Conservation (phyloP, 2,329 filamentous ascomycete species). For the Ascochyta pisi region DNA sequence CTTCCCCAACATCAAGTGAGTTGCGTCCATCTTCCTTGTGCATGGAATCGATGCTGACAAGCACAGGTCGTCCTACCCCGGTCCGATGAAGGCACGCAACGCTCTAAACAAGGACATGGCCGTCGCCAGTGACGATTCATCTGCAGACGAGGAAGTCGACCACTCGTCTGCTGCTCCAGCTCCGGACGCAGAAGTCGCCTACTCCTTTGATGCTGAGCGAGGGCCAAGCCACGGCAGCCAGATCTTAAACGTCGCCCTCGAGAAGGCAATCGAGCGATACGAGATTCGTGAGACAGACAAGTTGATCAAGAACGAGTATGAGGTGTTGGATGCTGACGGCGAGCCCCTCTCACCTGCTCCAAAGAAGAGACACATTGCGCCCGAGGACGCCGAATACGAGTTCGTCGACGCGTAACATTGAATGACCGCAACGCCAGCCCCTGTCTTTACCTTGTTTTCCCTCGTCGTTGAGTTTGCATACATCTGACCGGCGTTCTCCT, state of each 20-base stretch:
- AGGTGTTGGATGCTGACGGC: conserved; percentile 56
- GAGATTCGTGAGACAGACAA: conserved; percentile 67
- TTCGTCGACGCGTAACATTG: conserved; percentile 44
- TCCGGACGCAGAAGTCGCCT: conserved; percentile 58
- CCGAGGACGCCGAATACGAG: conserved; percentile 52
- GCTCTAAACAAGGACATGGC: conserved; percentile 55
- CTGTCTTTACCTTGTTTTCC: conserved; percentile 14
- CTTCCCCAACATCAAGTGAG: conserved; percentile 40
- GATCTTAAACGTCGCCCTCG: conserved; percentile 63
- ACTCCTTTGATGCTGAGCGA: conserved; percentile 60
- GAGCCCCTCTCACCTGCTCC: conserved; percentile 45
- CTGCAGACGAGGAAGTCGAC: conserved; percentile 55
- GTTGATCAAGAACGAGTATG: conserved; percentile 66
- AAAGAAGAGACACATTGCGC: conserved; percentile 42
- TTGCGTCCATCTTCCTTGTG: background rate
- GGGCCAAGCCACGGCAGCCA: conserved; percentile 63
- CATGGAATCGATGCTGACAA: background rate
- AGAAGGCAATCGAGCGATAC: conserved; percentile 65
- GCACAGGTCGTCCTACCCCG: conserved; percentile 29
- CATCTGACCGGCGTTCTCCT: conserved; percentile 31
- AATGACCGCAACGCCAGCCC: background rate
- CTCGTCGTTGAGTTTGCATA: conserved; percentile 32
- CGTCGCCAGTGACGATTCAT: conserved; percentile 49
- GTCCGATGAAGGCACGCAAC: conserved; percentile 44
- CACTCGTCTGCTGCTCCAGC: conserved; percentile 54